Conservation (phyloP, 2,329 filamentous ascomycete genomes). For the Fusarium dlaminii region DNA sequence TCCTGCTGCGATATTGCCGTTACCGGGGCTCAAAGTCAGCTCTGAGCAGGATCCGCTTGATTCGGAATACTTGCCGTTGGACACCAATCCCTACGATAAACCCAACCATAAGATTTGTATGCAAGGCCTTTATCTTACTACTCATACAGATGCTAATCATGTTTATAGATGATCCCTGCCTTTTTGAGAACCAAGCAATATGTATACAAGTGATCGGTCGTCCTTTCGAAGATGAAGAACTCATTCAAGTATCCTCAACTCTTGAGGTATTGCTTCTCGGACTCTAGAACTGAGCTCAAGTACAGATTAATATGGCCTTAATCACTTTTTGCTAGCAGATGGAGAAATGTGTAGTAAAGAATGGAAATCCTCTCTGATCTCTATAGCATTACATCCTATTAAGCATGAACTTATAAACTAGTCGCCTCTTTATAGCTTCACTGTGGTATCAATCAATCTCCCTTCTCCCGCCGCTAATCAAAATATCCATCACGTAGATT, state of each 20-base stretch:
- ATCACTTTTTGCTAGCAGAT: too few relatives aligned
- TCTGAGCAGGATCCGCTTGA: background rate
- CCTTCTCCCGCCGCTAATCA: too few relatives aligned
- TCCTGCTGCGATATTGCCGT: constrained; percentile 1
- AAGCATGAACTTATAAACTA: too few relatives aligned
- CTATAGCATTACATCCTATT: background rate
- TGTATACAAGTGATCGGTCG: constrained; percentile 14
- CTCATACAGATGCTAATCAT: background rate
- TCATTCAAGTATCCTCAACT: background rate
- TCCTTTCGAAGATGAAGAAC: constrained; percentile 19
- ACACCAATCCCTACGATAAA: constrained; percentile 7
- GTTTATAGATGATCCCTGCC: background rate
- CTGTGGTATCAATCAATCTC: background rate
- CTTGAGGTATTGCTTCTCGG: background rate
- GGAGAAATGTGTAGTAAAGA: background rate
- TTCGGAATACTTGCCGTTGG: background rate
- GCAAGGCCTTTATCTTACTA: background rate
- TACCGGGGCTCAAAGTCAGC: background rate
- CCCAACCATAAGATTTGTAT: constrained; percentile 13
- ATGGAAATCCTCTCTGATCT: background rate
- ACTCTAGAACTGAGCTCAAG: background rate
- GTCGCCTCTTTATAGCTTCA: too few relatives aligned
- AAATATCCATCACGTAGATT: background rate
- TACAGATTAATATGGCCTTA: accelerated
- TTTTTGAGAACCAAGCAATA: background rate